Evolutionary conservation across 2,329 filamentous ascomycete genomes (phyloP).

Genomic region (Geosmithia putterillii): DNA sequence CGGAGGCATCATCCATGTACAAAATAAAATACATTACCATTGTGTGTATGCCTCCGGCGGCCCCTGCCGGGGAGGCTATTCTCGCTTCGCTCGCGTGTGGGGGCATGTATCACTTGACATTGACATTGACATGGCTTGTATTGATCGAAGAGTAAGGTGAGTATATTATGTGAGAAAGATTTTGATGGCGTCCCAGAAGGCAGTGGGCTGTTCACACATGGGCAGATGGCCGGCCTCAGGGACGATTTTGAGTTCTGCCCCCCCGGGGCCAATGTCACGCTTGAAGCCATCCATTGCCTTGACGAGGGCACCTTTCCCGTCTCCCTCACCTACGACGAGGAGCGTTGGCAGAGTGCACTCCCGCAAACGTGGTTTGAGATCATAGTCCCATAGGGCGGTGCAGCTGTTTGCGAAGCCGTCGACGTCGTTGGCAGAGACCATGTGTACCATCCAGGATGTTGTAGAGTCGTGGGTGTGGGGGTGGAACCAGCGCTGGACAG

Average conservation of each 20-base stretch:
- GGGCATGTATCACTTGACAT: too few relatives aligned
- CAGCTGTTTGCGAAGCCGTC: slow-evolving; percentile 57
- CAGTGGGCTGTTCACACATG: slow-evolving; percentile 64
- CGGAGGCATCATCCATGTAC: too few relatives aligned
- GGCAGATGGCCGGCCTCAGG: slow-evolving; percentile 67
- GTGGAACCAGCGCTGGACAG: slow-evolving; percentile 72
- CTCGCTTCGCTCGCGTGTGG: too few relatives aligned
- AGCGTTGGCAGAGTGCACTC: slow-evolving; percentile 44
- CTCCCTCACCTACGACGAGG: slow-evolving; percentile 60
- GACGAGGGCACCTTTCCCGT: slow-evolving; percentile 59
- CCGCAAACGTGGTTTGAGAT: slow-evolving; percentile 46
- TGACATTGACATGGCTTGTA: too few relatives aligned
- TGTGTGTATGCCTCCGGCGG: too few relatives aligned
- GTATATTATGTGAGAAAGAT: slow-evolving; percentile 34
- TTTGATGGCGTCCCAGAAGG: slow-evolving; percentile 52
- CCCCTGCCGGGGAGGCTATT: too few relatives aligned
- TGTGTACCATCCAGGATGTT: slow-evolving; percentile 48
- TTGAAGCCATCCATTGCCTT: slow-evolving; percentile 71
- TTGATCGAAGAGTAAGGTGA: too few relatives aligned
- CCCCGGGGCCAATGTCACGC: slow-evolving; percentile 37
- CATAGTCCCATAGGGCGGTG: slow-evolving; percentile 60
- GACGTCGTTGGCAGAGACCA: slow-evolving; percentile 58
- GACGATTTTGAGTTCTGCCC: slow-evolving; percentile 50
- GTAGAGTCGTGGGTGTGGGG: slow-evolving; percentile 31
- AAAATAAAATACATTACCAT: too few relatives aligned